Base-by-base conservation (phyloP, 371 early-diverging fungal species). In the Enterospora canceri region DNA sequence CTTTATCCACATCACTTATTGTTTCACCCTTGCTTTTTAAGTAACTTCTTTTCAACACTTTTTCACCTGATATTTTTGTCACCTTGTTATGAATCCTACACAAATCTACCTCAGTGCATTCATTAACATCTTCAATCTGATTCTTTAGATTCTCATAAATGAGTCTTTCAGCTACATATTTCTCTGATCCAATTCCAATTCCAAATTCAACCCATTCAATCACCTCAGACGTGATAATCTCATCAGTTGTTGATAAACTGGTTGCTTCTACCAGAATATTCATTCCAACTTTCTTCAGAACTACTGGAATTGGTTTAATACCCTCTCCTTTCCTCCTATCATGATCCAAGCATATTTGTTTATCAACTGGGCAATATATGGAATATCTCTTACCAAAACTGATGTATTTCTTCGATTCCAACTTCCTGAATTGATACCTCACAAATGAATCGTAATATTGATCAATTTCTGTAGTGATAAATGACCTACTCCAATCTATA, bases 331-430 rank as follows among this genome's bases (percentile, higher is more conserved):
- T 84, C 68, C 85, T 82, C 75, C 97, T 89, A 80, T 99, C 99
- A 83, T 99, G 99, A 83, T 99, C 99, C 91, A 96, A 90, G 83
- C 99, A 99, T 50, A 97, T 89, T 83, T 99, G 97, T 15, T 88
- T 88, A 83, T 95, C 96, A 34, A 87, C 74, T 57, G 91, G 87
- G 54, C 94, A 94, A 83, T 88, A 97, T 69, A 99, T 91, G 2
- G 97, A 95, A 82, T 94, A 89, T 58, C 97, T 86, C 77, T 97
- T 90, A 67, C 97, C 99, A 78, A 94, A 97, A 77, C 89, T 89
- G 76, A 97, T 83, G 82, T 91, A 90, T 40, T 81, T 76, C 79
- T 85, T 79, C 1, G 78, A 82, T 70, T 83, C 85, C 64, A 99
- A 84, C 75, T 87, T 88, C 80, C 87, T 87, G 84, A 99, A 95